These are phyloP conservation scores for Penicillium palitans DNA, from an alignment of 2,329 filamentous ascomycete species.

Conservation along the genomic window DNA sequence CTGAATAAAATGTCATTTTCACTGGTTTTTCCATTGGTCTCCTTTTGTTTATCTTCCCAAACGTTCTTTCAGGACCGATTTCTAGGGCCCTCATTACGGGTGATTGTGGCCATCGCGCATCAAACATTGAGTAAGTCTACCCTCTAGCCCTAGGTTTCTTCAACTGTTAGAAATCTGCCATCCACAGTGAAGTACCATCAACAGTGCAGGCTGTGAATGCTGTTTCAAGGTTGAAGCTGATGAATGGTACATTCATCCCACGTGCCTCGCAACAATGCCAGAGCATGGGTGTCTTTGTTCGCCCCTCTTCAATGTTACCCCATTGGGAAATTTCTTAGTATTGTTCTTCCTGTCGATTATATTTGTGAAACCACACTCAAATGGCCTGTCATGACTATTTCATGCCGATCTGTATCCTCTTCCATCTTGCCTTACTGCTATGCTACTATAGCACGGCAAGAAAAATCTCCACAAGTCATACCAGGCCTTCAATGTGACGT, in stretches of 20 bases:
- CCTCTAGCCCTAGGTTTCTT: neutral
- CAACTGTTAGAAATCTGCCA: neutral
- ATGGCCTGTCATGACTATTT: neutral
- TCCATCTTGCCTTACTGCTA: neutral
- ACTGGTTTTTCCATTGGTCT: neutral
- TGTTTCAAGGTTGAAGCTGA: neutral
- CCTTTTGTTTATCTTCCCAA: neutral
- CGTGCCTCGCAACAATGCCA: constrained; percentile 24
- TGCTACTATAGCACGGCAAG: neutral
- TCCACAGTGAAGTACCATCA: no score
- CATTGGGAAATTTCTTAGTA: constrained; percentile 18
- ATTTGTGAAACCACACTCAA: neutral
- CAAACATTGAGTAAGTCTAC: neutral
- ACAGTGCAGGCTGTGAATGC: neutral
- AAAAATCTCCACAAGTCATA: neutral
- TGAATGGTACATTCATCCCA: neutral
- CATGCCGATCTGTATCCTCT: constrained; percentile 1
- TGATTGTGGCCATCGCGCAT: neutral
- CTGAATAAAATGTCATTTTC: constrained; percentile 18
- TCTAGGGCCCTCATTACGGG: neutral
- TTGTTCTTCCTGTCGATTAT: constrained; percentile 15
- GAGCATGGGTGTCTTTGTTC: constrained; percentile 20
- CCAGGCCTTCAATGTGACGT: neutral
- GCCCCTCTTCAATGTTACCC: constrained; percentile 26
- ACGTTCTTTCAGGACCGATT: neutral